Evolutionary conservation across 495 filamentous ascomycete genomes (phyloP).

Genomic region (Saxispiralis lemnorum): DNA sequence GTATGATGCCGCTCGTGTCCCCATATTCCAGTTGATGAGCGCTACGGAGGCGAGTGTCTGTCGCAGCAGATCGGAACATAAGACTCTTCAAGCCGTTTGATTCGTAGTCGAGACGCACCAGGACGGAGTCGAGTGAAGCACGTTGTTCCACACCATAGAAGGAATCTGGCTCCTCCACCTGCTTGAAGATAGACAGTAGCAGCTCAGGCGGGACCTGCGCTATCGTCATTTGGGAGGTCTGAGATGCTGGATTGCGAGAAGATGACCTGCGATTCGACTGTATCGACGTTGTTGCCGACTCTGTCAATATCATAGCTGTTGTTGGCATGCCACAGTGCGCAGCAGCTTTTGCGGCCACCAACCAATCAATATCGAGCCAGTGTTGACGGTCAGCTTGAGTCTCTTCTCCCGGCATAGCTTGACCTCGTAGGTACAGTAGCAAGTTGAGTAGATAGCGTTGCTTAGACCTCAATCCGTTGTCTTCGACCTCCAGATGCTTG

Average conservation of each 20-base stretch:
- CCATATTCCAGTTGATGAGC: slow-evolving; percentile 23
- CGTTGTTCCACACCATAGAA: slow-evolving; percentile 85
- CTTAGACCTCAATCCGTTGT: neutral
- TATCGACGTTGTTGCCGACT: slow-evolving; percentile 40
- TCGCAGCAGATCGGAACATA: slow-evolving; percentile 77
- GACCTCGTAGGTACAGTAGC: slow-evolving; percentile 75
- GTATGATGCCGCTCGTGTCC: slow-evolving; percentile 34
- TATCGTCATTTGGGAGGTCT: slow-evolving; percentile 2
- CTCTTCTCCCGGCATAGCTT: slow-evolving; percentile 51
- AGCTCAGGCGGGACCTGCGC: slow-evolving; percentile 39
- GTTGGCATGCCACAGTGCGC: slow-evolving; percentile 67
- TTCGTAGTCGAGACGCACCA: slow-evolving; percentile 81
- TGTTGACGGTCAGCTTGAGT: slow-evolving; percentile 60
- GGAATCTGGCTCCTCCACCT: slow-evolving; percentile 85
- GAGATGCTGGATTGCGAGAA: slow-evolving; percentile 3
- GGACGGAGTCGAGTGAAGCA: slow-evolving; percentile 53
- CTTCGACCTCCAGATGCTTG: neutral
- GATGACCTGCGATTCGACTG: slow-evolving; percentile 6
- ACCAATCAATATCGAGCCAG: slow-evolving; percentile 74
- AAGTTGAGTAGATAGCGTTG: slow-evolving; percentile 49
- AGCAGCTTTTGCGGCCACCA: slow-evolving; percentile 58
- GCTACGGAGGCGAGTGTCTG: slow-evolving; percentile 61
- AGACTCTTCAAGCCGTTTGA: slow-evolving; percentile 72
- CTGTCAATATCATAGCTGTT: slow-evolving; percentile 66
- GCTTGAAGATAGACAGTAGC: slow-evolving; percentile 64